A percentile compares a stretch with the other conserved stretches of the same genome.
phyloP scores from a whole-genome alignment of 495 filamentous ascomycete species.

The Penicillium roqueforti region DNA sequence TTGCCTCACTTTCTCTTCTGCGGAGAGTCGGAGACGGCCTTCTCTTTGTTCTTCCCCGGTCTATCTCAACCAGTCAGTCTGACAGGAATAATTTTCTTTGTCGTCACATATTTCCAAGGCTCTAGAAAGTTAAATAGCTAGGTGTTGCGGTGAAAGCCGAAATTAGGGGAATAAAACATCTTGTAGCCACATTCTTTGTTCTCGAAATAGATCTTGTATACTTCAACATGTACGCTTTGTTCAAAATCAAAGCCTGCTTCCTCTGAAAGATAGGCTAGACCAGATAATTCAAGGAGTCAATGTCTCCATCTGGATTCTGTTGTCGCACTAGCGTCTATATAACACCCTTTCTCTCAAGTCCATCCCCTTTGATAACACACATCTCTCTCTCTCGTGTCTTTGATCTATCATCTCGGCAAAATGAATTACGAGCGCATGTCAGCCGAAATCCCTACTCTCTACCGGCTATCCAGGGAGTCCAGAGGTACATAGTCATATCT shows the following conservation, averaged over 20 bases:
- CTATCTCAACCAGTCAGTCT: neutral
- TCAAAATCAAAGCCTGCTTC: neutral
- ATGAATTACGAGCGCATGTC: constrained; percentile 6
- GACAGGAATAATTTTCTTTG: constrained; percentile 1
- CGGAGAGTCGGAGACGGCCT: neutral
- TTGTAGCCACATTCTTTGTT: constrained; percentile 1
- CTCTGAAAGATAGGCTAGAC: neutral
- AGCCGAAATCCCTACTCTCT: neutral
- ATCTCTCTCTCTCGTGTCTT: neutral
- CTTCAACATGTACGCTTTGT: neutral
- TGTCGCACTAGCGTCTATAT: neutral
- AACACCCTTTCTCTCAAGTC: neutral
- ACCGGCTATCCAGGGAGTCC: neutral
- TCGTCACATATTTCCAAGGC: neutral
- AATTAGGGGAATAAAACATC: neutral
- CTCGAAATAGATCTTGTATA: constrained; percentile 4
- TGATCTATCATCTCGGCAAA: neutral
- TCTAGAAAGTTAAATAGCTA: neutral
- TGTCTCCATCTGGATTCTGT: neutral
- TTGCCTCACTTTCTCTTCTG: neutral
- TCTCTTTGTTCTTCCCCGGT: constrained; percentile 1
- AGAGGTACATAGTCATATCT: neutral
- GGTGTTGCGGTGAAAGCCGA: neutral
- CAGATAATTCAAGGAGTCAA: neutral
- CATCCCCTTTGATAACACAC: neutral